Base-by-base conservation (phyloP, 2,329 filamentous ascomycete genomes). In the Trichothecium roseum region DNA sequence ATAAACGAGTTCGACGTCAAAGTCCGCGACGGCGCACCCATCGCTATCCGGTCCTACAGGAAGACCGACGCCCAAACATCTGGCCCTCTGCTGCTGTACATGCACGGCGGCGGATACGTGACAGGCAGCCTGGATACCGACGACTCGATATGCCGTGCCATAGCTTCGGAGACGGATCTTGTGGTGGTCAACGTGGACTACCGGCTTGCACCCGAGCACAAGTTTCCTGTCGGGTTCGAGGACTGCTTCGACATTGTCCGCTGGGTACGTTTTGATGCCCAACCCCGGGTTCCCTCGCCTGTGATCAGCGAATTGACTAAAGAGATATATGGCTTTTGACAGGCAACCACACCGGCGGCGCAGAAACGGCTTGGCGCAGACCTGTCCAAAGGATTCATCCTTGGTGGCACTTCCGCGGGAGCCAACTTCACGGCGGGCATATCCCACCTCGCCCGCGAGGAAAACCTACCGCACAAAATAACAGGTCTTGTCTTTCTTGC, bases 151-250 rank as follows among this genome's bases (percentile, higher is more conserved):
- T n/a, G n/a, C n/a, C 70, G 83, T 45, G 55, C 60, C 9, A 67
- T 71, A 15, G 85, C 73, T 14, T 76, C 71, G 60, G 72, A 70
- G 47, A 78, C 74, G 22, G 81, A 81, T 14, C 64, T 93, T 32
- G 64, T 66, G 2, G 66, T 72, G 8, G 78, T 91, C 40, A 28
- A 28, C 18, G 32, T 36, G 14, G 37, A 34, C 7, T 39, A 39
- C 29, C 33, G 37, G 3, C 33, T 39, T 14, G 37, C 37, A 12
- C 37, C 37, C 3, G 37, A 39, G 32, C n/a, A 39, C 12, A 32
- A 32, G 3, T 30, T 35, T 12, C 37, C 37, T 13, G 37, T 34
- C 1, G 37, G 33, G 18, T 28, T 24, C 6, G 32, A 39, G 29
- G 37, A 39, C 30, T 39, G 37, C 37, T 39, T 30, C 22, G 37